Evolutionary conservation across 2,329 filamentous ascomycete species (phyloP).

Genomic region (Chaetothyriales sp.): DNA sequence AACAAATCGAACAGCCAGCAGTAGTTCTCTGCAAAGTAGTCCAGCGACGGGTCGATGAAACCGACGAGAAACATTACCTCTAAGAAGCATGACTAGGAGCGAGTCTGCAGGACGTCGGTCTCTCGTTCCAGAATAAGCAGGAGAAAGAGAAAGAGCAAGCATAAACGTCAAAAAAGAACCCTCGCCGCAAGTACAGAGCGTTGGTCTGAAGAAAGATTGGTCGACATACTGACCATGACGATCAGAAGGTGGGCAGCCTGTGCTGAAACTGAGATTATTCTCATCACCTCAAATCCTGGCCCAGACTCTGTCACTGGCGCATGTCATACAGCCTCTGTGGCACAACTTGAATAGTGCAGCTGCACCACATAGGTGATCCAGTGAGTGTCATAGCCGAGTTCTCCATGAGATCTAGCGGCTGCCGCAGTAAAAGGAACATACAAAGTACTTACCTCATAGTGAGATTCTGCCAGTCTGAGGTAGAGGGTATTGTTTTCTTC

Average conservation of each 20-base stretch:
- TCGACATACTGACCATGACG: background rate
- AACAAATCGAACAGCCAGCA: slow-evolving; percentile 16
- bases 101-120: background rate
- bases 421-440: too few species aligned
- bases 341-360: slow-evolving; percentile 14
- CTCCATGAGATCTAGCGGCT: slow-evolving; percentile 9
- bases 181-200: background rate
- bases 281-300: slow-evolving; percentile 1
- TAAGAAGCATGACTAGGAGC: slow-evolving; percentile 4
- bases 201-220: background rate
- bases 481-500: slow-evolving; percentile 4
- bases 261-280: background rate
- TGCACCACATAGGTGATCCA: slow-evolving; percentile 15
- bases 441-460: slow-evolving; percentile 16
- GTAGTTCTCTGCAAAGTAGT: slow-evolving; percentile 20
- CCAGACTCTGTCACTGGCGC: slow-evolving; percentile 1
- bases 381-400: slow-evolving; percentile 11
- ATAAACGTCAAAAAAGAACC: slow-evolving; percentile 3
- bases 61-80: slow-evolving; percentile 9
- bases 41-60: slow-evolving; percentile 10
- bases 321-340: background rate
- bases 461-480: slow-evolving; percentile 8
- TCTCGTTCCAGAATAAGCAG: background rate
- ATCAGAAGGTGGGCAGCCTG: too few species aligned
- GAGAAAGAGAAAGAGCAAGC: background rate